Percentiles rank a stretch among this genome's conserved stretches.
Conservation (phyloP, 2,329 filamentous ascomycete genomes). For the Diaporthe capsici region DNA sequence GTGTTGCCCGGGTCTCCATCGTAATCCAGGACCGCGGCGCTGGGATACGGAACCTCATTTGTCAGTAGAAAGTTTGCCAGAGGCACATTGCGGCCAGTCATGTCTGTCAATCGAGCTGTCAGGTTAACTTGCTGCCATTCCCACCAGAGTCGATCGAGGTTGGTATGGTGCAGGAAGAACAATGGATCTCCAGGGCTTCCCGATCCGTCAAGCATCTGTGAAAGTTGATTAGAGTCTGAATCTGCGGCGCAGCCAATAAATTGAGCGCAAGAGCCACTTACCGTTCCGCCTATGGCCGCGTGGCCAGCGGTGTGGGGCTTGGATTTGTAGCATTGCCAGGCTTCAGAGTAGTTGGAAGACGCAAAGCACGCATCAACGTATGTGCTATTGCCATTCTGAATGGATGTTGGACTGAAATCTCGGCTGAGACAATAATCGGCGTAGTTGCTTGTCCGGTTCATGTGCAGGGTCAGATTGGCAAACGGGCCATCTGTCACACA, state of each 20-base stretch:
- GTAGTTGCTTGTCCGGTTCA: conserved; percentile 21
- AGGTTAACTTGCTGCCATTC: conserved; percentile 48
- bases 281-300: conserved; percentile 42
- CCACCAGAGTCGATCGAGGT: conserved; percentile 49
- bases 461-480: conserved; percentile 49
- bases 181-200: conserved; percentile 55
- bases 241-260: neutral
- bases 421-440: conserved; percentile 21
- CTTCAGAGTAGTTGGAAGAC: conserved; percentile 30
- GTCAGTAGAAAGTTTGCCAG: neutral
- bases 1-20: conserved; percentile 11
- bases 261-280: neutral
- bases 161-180: conserved; percentile 51
- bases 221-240: neutral
- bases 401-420: conserved; percentile 16
- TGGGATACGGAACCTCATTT: neutral
- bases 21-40: neutral
- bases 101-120: conserved; percentile 45
- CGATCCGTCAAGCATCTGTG: conserved; percentile 43
- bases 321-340: conserved; percentile 42
- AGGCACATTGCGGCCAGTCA: conserved; percentile 44
- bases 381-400: conserved; percentile 1
- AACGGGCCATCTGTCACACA: conserved; percentile 54
- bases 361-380: conserved; percentile 18
- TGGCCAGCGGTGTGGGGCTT: conserved; percentile 46